phyloP scores from a whole-genome alignment of 2,329 filamentous ascomycete species.

The Pseudogymnoascus sp. region DNA sequence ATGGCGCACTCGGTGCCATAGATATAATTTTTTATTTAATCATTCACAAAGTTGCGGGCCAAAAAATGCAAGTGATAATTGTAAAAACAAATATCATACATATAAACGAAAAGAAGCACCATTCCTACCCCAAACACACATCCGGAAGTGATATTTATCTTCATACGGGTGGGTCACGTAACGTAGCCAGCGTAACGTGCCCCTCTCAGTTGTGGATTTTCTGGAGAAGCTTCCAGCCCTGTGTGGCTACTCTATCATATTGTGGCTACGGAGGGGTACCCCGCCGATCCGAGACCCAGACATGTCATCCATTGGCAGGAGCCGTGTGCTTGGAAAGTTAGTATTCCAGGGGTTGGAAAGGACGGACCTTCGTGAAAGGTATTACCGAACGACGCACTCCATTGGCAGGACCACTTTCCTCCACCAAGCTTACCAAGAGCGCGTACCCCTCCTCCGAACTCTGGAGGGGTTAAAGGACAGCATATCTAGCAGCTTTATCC shows the following conservation, averaged over 20 bases:
- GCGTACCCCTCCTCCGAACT: background rate
- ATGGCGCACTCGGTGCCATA: background rate
- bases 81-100: background rate
- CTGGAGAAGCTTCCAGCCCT: background rate
- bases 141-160: background rate
- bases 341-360: too few species aligned
- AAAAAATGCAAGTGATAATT: background rate
- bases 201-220: background rate
- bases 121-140: background rate
- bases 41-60: background rate
- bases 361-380: too few species aligned
- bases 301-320: background rate
- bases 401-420: background rate
- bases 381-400: too few species aligned
- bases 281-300: background rate
- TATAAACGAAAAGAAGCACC: background rate
- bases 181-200: slow-evolving; percentile 4
- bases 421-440: background rate
- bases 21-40: background rate
- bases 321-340: too few species aligned
- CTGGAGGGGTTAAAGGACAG: background rate
- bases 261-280: background rate
- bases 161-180: background rate
- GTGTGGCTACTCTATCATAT: background rate
- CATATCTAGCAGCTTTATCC: background rate